Percentiles rank a stretch among this genome's conserved stretches.
Evolutionary conservation across 2,329 filamentous ascomycete genomes (phyloP).

Genomic region (Phaeosphaeriaceae sp.): DNA sequence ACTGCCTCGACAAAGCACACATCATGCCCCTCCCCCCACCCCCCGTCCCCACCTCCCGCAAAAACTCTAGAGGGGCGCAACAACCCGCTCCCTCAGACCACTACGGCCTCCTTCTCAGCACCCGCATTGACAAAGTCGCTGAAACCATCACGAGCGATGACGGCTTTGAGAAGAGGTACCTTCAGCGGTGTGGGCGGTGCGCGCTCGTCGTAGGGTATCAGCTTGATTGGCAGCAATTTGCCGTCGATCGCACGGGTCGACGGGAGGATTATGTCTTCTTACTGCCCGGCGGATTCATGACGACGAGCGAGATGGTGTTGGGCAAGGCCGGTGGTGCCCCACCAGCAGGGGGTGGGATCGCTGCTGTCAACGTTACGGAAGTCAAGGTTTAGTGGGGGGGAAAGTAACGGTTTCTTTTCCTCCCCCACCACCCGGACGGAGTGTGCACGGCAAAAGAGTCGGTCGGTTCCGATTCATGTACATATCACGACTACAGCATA

Average conservation of each 20-base stretch:
- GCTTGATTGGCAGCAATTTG: slow-evolving; percentile 61
- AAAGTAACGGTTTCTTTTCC: too few species aligned
- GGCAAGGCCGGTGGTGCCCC: slow-evolving; percentile 37
- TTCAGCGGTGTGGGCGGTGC: slow-evolving; percentile 67
- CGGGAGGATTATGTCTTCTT: slow-evolving; percentile 63
- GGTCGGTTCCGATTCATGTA: too few species aligned
- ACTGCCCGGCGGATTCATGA: slow-evolving; percentile 64
- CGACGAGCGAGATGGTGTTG: slow-evolving; percentile 62
- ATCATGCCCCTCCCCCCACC: slow-evolving; percentile 62
- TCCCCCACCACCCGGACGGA: slow-evolving; percentile 2
- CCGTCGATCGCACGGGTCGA: slow-evolving; percentile 36
- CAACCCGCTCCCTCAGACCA: slow-evolving; percentile 27
- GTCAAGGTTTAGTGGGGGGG: slow-evolving; percentile 31
- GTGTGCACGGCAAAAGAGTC: too few species aligned
- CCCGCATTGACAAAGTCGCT: slow-evolving; percentile 52
- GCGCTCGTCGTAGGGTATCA: slow-evolving; percentile 67
- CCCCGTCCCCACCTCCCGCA: slow-evolving; percentile 18
- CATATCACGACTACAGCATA: too few species aligned
- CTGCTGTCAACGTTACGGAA: slow-evolving; percentile 24
- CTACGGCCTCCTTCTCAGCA: slow-evolving; percentile 60
- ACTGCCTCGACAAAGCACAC: slow-evolving; percentile 59
- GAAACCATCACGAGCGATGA: slow-evolving; percentile 63
- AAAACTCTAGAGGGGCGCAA: slow-evolving; percentile 14
- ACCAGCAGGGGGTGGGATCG: too few species aligned
- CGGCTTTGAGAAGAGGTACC: slow-evolving; percentile 70